These are phyloP conservation scores for Leptomonas pyrrhocoris DNA, from an alignment of 208 protist genomes.

Conservation along the genomic window DNA sequence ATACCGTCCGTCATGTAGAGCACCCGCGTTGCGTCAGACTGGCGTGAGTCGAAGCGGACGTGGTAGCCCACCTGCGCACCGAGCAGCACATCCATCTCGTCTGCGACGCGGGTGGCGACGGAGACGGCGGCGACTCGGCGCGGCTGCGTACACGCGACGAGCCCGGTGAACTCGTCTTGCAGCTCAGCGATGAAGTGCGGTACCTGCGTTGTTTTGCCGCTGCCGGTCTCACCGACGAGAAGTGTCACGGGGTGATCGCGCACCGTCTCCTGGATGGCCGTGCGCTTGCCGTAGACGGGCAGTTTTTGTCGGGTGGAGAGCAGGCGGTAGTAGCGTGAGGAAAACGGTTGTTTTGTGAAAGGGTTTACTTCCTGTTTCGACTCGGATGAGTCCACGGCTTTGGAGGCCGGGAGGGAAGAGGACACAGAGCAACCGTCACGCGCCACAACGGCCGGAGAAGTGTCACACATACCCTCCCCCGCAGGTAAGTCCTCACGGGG, in stretches of 20 bases:
- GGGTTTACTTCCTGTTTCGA: conserved; percentile 22
- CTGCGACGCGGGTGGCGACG: conserved; percentile 97
- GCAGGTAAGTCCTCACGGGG: not conserved
- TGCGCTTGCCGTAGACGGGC: conserved; percentile 65
- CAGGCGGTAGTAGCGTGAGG: conserved; percentile 49
- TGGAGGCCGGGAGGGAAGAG: not conserved
- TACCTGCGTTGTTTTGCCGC: conserved; percentile 97
- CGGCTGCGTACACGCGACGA: conserved; percentile 97
- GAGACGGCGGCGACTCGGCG: conserved; percentile 98
- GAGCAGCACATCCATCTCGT: conserved; percentile 97
- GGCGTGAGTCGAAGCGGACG: conserved; percentile 98
- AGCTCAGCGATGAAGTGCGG: conserved; percentile 91
- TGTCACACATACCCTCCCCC: not conserved
- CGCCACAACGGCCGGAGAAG: not conserved
- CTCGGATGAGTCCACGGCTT: not conserved
- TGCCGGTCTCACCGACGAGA: conserved; percentile 96
- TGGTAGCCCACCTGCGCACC: conserved; percentile 98
- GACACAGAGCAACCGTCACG: not conserved
- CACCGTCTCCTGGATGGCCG: conserved; percentile 71
- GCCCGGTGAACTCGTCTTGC: conserved; percentile 24
- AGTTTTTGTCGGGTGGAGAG: conserved; percentile 48
- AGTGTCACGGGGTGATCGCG: conserved; percentile 82
- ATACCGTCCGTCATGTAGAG: conserved; percentile 99
- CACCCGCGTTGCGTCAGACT: conserved; percentile 93
- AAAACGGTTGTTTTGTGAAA: conserved; percentile 60